A percentile compares a stretch with the other conserved stretches of the same genome.
phyloP scores from a whole-genome alignment of 228 moss, liverwort and hornwort genomes.

The Sphagnum magellanicum region DNA sequence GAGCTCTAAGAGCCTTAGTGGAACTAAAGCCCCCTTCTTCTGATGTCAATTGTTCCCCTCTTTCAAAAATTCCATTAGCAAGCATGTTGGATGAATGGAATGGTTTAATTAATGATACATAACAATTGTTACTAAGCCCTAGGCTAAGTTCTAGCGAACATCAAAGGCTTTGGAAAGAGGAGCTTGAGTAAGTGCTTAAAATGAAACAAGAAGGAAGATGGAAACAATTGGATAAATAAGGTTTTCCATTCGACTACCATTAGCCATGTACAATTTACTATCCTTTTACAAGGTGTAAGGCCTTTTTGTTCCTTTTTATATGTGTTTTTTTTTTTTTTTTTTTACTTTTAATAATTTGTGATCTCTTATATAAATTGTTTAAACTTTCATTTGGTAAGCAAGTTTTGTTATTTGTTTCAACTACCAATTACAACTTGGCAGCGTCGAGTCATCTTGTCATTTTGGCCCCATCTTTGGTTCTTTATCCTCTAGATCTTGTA shows the following conservation, averaged over 20 bases:
- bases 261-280: too few relatives aligned
- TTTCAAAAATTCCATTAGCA: constrained; percentile 60
- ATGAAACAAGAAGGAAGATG: constrained; percentile 85
- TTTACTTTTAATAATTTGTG: too few relatives aligned
- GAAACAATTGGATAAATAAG: constrained; percentile 51
- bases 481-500: too few relatives aligned
- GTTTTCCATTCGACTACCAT: constrained; percentile 10
- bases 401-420: too few relatives aligned
- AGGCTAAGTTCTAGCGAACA: constrained; percentile 53
- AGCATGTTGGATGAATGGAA: constrained; percentile 62
- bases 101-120: constrained; percentile 24
- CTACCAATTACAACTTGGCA: too few relatives aligned
- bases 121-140: constrained; percentile 27
- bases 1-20: constrained; percentile 67
- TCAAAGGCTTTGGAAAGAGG: constrained; percentile 83
- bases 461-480: too few relatives aligned
- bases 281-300: too few relatives aligned
- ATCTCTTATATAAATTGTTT: too few relatives aligned
- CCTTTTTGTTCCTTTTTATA: too few relatives aligned
- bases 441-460: too few relatives aligned
- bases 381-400: too few relatives aligned
- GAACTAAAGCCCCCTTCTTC: constrained; percentile 20
- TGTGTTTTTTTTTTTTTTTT: too few relatives aligned
- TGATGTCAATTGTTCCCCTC: constrained; percentile 29
- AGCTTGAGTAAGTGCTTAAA: constrained; percentile 78